Conservation (phyloP, 1,139 yeast species). For the Pichia sp. region DNA sequence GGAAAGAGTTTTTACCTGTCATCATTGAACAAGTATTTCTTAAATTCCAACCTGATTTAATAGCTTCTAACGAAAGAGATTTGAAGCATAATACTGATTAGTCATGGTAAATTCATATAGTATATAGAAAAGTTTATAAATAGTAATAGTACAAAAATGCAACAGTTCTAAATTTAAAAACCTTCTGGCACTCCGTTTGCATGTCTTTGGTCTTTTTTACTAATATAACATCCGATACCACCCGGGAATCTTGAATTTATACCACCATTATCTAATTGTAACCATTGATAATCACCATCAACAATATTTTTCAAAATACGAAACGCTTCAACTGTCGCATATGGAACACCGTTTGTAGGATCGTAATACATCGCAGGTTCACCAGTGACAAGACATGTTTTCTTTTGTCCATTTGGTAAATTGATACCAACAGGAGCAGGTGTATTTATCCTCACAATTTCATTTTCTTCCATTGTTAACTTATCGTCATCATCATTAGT, state of each 20-base stretch:
- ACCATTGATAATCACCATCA: slow-evolving; percentile 66
- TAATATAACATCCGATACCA: slow-evolving; percentile 62
- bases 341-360: slow-evolving; percentile 81
- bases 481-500: slow-evolving; percentile 29
- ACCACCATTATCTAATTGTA: slow-evolving; percentile 58
- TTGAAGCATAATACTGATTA: slow-evolving; percentile 28
- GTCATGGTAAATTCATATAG: background rate
- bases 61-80: slow-evolving; percentile 43
- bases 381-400: slow-evolving; percentile 72
- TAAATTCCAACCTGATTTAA: slow-evolving; percentile 56
- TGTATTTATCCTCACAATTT: slow-evolving; percentile 45
- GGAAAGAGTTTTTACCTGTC: slow-evolving; percentile 44
- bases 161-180: slow-evolving; percentile 31
- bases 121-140: background rate
- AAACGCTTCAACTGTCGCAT: slow-evolving; percentile 74
- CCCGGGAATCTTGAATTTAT: slow-evolving; percentile 56
- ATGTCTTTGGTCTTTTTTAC: slow-evolving; percentile 48
- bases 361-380: slow-evolving; percentile 78
- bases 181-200: slow-evolving; percentile 91
- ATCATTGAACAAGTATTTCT: slow-evolving; percentile 39
- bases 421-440: slow-evolving; percentile 72
- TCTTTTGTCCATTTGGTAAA: slow-evolving; percentile 62
- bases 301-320: slow-evolving; percentile 62
- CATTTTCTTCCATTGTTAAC: slow-evolving; percentile 35
- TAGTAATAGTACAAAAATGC: background rate